phyloP scores from a whole-genome alignment of 164 flowering plant species.

The Macadamia integrifolia region DNA sequence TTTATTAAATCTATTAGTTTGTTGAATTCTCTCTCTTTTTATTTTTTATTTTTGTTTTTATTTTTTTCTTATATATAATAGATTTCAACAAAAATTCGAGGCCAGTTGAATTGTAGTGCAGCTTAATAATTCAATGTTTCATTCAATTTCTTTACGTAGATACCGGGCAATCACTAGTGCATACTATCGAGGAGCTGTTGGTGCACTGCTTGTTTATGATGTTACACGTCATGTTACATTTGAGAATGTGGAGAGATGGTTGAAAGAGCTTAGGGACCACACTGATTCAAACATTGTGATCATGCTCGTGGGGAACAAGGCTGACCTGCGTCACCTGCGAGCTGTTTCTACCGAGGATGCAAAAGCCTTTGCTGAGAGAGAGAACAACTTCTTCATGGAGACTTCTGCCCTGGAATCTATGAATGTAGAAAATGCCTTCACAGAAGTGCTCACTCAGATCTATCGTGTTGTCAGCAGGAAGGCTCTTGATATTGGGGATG shows the following conservation, averaged over 20 bases:
- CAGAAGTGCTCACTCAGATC: slow-evolving; percentile 67
- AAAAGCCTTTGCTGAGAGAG: slow-evolving; percentile 57
- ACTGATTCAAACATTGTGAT: slow-evolving; percentile 67
- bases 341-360: slow-evolving; percentile 67
- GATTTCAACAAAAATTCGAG: too few species aligned
- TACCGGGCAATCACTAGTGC: slow-evolving; percentile 92
- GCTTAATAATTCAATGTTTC: neutral
- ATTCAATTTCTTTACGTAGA: slow-evolving; percentile 23
- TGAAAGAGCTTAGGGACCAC: slow-evolving; percentile 73
- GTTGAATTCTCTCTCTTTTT: too few species aligned
- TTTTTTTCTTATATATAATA: too few species aligned
- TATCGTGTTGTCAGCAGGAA: slow-evolving; percentile 68
- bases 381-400: slow-evolving; percentile 71
- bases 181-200: slow-evolving; percentile 85
- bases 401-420: slow-evolving; percentile 75
- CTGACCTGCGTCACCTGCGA: slow-evolving; percentile 67
- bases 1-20: too few species aligned
- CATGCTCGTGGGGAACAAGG: slow-evolving; percentile 86
- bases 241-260: slow-evolving; percentile 79
- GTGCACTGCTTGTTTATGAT: slow-evolving; percentile 78
- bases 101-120: too few species aligned
- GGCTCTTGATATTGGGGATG: slow-evolving; percentile 65
- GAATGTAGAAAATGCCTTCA: slow-evolving; percentile 77
- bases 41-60: too few species aligned
- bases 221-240: slow-evolving; percentile 79